Percentiles rank a stretch among this genome's conserved stretches.
phyloP scores from a whole-genome alignment of 768 basidiomycete species.

The Boletus tomentosulus region DNA sequence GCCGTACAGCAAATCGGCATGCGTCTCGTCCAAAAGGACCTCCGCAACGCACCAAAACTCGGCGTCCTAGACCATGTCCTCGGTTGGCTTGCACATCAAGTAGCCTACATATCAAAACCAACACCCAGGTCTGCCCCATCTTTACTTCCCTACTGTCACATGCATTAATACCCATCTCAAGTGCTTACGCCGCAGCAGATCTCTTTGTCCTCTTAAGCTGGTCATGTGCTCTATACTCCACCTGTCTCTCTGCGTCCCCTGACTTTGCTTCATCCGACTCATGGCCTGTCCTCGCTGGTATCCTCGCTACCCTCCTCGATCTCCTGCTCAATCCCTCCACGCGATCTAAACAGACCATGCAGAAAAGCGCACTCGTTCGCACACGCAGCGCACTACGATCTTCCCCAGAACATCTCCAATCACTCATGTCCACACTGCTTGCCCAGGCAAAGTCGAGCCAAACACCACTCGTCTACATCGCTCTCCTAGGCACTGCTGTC shows the following conservation, averaged over 20 bases:
- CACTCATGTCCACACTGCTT: conserved; percentile 53
- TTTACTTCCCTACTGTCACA: neutral
- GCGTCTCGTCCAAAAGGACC: conserved; percentile 62
- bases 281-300: conserved; percentile 51
- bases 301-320: conserved; percentile 60
- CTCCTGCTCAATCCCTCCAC: conserved; percentile 48
- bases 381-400: conserved; percentile 66
- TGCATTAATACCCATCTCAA: conserved; percentile 12
- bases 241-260: conserved; percentile 42
- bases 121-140: conserved; percentile 49
- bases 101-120: conserved; percentile 51
- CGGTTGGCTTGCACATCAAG: conserved; percentile 73
- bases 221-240: conserved; percentile 59
- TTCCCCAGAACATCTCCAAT: conserved; percentile 47
- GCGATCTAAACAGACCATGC: conserved; percentile 54
- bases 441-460: conserved; percentile 46
- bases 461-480: conserved; percentile 36
- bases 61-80: conserved; percentile 69
- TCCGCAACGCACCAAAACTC: conserved; percentile 37
- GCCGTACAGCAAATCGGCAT: conserved; percentile 67
- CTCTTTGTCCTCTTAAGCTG: conserved; percentile 69
- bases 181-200: conserved; percentile 56
- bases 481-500: conserved; percentile 64
- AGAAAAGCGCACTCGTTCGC: conserved; percentile 56
- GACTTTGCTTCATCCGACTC: conserved; percentile 43